A percentile compares a stretch with the other conserved stretches of the same genome.
These are phyloP conservation scores for Acer saccharum DNA, from an alignment of 345 rosid genomes.

Conservation along the genomic window DNA sequence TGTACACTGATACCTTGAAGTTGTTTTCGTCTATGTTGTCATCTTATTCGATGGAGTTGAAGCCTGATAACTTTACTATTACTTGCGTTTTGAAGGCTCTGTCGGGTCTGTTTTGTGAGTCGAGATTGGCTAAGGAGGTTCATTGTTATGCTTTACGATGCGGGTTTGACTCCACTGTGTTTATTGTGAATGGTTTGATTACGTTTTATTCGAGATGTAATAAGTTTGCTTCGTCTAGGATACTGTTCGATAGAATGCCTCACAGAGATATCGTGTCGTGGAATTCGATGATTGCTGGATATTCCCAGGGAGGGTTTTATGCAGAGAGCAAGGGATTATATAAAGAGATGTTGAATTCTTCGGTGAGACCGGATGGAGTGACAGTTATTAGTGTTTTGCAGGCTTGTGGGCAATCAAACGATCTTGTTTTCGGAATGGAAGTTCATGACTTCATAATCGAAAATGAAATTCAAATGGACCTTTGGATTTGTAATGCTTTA, in stretches of 20 bases:
- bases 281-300: constrained; percentile 88
- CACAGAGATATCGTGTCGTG: constrained; percentile 75
- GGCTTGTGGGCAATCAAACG: constrained; percentile 72
- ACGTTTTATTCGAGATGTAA: constrained; percentile 62
- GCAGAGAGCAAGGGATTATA: constrained; percentile 69
- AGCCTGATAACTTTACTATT: constrained; percentile 59
- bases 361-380: constrained; percentile 60
- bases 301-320: constrained; percentile 69
- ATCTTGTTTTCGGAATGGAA: constrained; percentile 74
- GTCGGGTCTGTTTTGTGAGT: constrained; percentile 36
- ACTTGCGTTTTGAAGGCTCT: constrained; percentile 66
- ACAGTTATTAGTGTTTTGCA: constrained; percentile 68
- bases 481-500: constrained; percentile 62
- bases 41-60: constrained; percentile 25
- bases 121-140: constrained; percentile 52
- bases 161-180: constrained; percentile 55
- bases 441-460: constrained; percentile 55
- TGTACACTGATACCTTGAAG: constrained; percentile 46
- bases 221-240: constrained; percentile 45
- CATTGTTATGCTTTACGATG: constrained; percentile 56
- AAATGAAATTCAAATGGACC: constrained; percentile 50
- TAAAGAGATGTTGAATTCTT: constrained; percentile 48
- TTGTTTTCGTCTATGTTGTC: constrained; percentile 50
- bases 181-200: constrained; percentile 68
- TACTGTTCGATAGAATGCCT: constrained; percentile 59